Evolutionary conservation across 2,329 filamentous ascomycete species (phyloP), one percentile per base, ranked within the genome.

Genomic region (Diatrype stigma): DNA sequence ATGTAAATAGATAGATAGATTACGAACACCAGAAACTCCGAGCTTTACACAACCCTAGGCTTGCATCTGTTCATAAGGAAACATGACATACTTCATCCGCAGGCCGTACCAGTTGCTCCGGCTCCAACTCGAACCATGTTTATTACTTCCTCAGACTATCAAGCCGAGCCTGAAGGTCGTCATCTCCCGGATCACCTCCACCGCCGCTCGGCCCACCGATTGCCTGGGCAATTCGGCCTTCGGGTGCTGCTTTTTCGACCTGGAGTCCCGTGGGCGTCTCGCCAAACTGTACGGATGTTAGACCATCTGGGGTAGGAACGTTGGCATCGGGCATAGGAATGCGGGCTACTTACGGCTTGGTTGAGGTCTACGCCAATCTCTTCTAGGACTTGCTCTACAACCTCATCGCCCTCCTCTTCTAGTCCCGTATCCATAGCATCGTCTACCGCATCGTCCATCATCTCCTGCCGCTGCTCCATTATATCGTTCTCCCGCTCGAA

Each of bases 381-480:
- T 66, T 97, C 94, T 63, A 99, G 72, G 5, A 99, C 90, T 71
- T 96, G 91, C 63, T 96, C 95, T 32, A 99, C 91, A 12, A 97
- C 89, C 68, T 99, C 94, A 61, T 99, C 94, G 32, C 92, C 90
- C 69, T 97, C 94, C 62, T 96, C 94, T 65, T 99, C 94, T 54
- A 96, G 85, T 16, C 82, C 84, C 35, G 96, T 77, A 22, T 95
- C 94, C 63, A 94, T 96, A 46, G 93, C 92, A 68, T 99, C 94
- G 67, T 99, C 94, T 53, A 99, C 94, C 19, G 91, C 93, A 70
- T 97, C 94, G 67, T 97, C 93, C 94, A 99, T 97, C 89, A 99
- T 96, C 71, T 97, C 94, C 70, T 97, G 92, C 57, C 94, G 83
- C 73, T 97, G 91, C 62, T 99, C 94, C 94, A 99, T 99, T 52